Evolutionary conservation across 163 green algal species (phyloP), one percentile per base, ranked within the genome.

Genomic region (Coccomyxa subellipsoidea): DNA sequence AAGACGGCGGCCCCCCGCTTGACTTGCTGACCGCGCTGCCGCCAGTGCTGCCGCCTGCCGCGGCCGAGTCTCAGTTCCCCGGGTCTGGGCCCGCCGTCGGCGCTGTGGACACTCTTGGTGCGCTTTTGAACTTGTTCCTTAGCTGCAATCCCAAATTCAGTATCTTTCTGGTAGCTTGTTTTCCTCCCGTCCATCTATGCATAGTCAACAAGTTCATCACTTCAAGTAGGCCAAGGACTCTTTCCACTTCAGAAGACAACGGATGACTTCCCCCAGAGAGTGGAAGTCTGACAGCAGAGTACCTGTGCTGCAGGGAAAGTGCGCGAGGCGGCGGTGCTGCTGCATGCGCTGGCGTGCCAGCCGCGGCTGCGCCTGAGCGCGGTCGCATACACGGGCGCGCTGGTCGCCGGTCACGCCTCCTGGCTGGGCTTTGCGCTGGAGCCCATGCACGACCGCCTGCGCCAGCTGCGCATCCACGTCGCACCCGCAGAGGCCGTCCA

Each of bases 361-460:
- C 82, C 84, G 1, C 82, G 88, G 7, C 54, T 91, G 27, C 34
- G 53, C 12, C 36, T 91, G 21, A 78, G 25, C 66, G 83, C 39
- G 9, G 76, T 83, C 18, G 77, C 84, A 27, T 25, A 79, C 3
- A 72, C 77, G 47, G 87, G 84, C 18, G 76, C 54, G 31, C 53
- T 92, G 36, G 77, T 91, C 37, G 87, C 88, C 1, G 88, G 88
- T 7, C 80, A 89, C 54, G 47, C 78, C 29, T 83, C 90, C 69
- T 91, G 87, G 87, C 81, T 92, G 70, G 88, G 84, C 0, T 32
- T 92, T 21, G 72, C 71, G 0, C n/a, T 92, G 18, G 15, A 70
- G 35, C 84, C 84, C 5, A 69, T 81, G 53, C 76, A 83, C 18
- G 88, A 91, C 27, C 31, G 35, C 0, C 77, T 91, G 18, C 1